These are phyloP conservation scores for Thalassiosira exigua DNA, from an alignment of 352 stramenopile species.

Conservation along the genomic window DNA sequence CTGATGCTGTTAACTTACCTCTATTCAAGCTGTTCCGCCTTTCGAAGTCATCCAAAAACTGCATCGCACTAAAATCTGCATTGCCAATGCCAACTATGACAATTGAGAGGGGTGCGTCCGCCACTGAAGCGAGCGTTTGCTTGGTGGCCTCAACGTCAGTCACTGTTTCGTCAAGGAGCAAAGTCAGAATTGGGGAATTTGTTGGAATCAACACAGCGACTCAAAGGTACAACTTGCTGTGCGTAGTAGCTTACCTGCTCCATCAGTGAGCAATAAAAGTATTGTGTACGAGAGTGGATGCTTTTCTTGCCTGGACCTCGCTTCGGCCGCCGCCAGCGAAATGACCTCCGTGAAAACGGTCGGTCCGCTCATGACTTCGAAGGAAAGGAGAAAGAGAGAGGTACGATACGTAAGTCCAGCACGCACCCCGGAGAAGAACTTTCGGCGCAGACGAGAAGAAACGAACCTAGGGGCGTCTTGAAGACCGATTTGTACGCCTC, in stretches of 20 bases:
- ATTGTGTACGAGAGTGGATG: slow-evolving; percentile 77
- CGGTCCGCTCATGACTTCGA: slow-evolving; percentile 80
- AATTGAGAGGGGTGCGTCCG: slow-evolving; percentile 80
- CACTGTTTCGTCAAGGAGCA: too few relatives aligned
- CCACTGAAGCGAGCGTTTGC: slow-evolving; percentile 64
- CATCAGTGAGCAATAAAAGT: slow-evolving; percentile 87
- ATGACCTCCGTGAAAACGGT: slow-evolving; percentile 87
- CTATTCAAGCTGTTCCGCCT: slow-evolving; percentile 40
- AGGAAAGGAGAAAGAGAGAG: too few relatives aligned
- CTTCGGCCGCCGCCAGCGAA: slow-evolving; percentile 59
- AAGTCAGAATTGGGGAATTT: too few relatives aligned
- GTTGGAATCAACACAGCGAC: too few relatives aligned
- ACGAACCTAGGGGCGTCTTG: slow-evolving; percentile 65
- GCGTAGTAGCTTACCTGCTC: too few relatives aligned
- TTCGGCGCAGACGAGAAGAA: too few relatives aligned
- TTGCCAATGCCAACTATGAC: slow-evolving; percentile 89
- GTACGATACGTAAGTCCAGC: too few relatives aligned
- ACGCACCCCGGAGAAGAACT: too few relatives aligned
- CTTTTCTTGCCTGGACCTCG: slow-evolving; percentile 35
- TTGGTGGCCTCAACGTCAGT: slow-evolving; percentile 84
- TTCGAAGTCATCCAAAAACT: slow-evolving; percentile 82
- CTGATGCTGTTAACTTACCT: too few relatives aligned
- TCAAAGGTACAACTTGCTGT: too few relatives aligned
- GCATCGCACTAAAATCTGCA: slow-evolving; percentile 86
- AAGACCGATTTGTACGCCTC: slow-evolving; percentile 77